Evolutionary conservation across 1,284 basidiomycete genomes (phyloP), one percentile per base, ranked within the genome.

Genomic region (Neonothopanus nambi): DNA sequence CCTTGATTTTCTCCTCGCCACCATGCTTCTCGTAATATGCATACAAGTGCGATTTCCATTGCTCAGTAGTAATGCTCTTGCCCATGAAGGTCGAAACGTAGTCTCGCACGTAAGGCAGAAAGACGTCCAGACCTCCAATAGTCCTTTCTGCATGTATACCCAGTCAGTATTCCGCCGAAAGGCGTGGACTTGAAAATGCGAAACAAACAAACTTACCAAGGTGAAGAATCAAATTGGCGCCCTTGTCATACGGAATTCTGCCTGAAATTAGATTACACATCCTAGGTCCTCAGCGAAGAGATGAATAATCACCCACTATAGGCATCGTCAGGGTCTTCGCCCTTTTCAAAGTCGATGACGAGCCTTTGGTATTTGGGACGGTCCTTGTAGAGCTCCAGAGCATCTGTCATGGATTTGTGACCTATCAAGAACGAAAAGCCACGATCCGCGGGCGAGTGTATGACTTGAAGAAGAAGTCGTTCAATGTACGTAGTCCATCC

Each of bases 401-500:
- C 87, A 58, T 92, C 88, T 41, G 80, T 72, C 24, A 98, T 76
- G 0, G 80, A 80, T 62, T 91, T 91, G 41, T 78, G 71, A 20
- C 94, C 93, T 58, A 91, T 87, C 57, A 91, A 73, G 68, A 78
- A 93, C 33, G 84, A 84, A 65, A 95, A 94, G 12, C 86, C 92
- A 33, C 96, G 87, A 55, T 91, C 85, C 0, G 87, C 84, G 15
- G 91, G 82, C 0, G 87, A 82, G 65, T 95, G 85, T 1, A 96
- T 74, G 48, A 79, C 75, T 60, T 88, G 77, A 38, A 89, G 84
- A 35, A 97, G 77, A 8, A 97, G 75, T 20, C 95, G 85, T 70
- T 99, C 96, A 46, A 93, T 87, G 67, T 95, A 98, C 1, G 93
- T 95, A 30, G 95, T 97, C 89, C 92, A 97, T 33, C 93, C 85